These are phyloP conservation scores for Drosera capensis DNA, from an alignment of 148 eudicot species.

Conservation along the genomic window DNA sequence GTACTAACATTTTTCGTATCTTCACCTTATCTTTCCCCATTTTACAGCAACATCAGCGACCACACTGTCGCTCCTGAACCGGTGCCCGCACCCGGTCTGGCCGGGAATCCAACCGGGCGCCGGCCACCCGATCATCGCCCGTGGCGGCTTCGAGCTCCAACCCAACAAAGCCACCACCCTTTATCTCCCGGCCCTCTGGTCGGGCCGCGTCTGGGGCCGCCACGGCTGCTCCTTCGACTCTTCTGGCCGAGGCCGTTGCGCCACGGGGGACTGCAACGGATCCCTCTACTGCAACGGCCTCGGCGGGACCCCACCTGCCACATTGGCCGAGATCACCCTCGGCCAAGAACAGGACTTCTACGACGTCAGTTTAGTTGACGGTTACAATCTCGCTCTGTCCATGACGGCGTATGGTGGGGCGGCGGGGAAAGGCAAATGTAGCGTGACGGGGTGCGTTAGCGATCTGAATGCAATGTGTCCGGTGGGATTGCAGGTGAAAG, in stretches of 20 bases:
- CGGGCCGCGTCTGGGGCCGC: conserved; percentile 92
- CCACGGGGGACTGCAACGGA: conserved; percentile 62
- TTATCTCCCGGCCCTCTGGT: conserved; percentile 58
- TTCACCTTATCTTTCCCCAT: no score
- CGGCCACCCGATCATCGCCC: conserved; percentile 53
- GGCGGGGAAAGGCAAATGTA: neutral
- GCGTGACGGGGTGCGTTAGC: conserved; percentile 9
- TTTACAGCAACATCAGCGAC: no score
- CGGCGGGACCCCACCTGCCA: conserved; percentile 12
- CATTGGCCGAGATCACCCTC: conserved; percentile 16
- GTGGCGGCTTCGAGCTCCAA: conserved; percentile 67
- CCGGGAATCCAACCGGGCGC: conserved; percentile 83
- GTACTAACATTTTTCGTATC: no score
- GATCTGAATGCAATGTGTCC: conserved; percentile 25
- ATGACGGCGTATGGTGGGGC: conserved; percentile 1
- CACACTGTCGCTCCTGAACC: conserved; percentile 59
- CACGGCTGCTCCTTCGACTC: conserved; percentile 69
- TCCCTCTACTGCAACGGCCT: neutral
- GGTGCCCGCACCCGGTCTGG: conserved; percentile 72
- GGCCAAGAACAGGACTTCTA: conserved; percentile 11
- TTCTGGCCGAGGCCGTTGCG: conserved; percentile 58
- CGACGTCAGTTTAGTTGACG: conserved; percentile 31
- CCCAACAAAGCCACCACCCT: conserved; percentile 37
- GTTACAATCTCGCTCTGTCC: conserved; percentile 18
- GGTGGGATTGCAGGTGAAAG: conserved; percentile 7